These are phyloP conservation scores for Echites panduratus DNA, from an alignment of 257 asterid species.

Conservation along the genomic window DNA sequence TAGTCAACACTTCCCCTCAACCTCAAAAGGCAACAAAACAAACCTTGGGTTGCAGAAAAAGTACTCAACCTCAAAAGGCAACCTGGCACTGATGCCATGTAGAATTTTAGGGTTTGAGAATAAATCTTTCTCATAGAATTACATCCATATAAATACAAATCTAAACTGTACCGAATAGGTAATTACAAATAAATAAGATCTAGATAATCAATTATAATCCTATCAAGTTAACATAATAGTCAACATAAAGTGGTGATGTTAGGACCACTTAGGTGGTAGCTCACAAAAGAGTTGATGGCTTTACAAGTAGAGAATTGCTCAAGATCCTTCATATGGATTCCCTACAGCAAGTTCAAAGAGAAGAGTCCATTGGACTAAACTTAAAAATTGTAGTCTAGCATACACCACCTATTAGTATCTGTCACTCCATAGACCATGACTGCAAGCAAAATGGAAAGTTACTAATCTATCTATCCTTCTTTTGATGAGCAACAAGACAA, in stretches of 20 bases:
- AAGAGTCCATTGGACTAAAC: neutral
- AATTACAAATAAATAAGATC: too few species aligned
- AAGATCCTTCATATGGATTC: neutral
- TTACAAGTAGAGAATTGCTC: neutral
- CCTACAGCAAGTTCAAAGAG: neutral
- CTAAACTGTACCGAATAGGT: too few species aligned
- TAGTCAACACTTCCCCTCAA: too few species aligned
- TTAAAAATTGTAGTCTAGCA: neutral
- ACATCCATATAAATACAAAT: too few species aligned
- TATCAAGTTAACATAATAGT: neutral
- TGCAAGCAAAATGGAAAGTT: neutral
- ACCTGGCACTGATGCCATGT: too few species aligned
- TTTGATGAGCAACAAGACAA: neutral
- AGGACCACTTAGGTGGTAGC: neutral
- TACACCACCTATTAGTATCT: neutral
- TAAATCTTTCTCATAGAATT: too few species aligned
- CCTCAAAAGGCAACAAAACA: too few species aligned
- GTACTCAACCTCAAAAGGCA: too few species aligned
- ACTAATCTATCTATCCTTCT: neutral
- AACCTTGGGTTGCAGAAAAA: too few species aligned
- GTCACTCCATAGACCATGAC: neutral
- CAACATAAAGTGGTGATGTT: neutral
- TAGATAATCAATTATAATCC: too few species aligned
- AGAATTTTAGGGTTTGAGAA: too few species aligned
- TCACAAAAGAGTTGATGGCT: neutral